phyloP scores from a whole-genome alignment of 2,329 filamentous ascomycete genomes.

The Laburnicola sp. region DNA sequence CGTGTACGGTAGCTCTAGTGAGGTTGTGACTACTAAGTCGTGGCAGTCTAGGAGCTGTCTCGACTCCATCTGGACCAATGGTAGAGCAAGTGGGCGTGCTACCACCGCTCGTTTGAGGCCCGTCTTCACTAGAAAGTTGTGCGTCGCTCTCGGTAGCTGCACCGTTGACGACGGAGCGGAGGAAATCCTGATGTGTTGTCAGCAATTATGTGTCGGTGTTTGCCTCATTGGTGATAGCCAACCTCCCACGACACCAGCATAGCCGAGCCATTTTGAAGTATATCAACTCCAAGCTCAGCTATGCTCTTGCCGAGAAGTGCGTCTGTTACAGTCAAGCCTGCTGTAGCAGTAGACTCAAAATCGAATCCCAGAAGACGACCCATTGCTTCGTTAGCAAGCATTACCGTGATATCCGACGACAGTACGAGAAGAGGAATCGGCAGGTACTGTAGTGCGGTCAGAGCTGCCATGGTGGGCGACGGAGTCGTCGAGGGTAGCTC shows the following conservation, averaged over 20 bases:
- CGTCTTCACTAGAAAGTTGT: constrained; percentile 14
- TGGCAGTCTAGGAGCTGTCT: constrained; percentile 11
- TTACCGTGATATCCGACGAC: constrained; percentile 68
- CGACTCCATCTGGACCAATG: neutral
- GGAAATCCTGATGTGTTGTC: constrained; percentile 41
- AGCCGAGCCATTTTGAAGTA: constrained; percentile 67
- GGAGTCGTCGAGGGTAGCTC: constrained; percentile 30
- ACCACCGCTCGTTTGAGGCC: constrained; percentile 25
- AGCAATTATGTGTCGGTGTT: constrained; percentile 3
- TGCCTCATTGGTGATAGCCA: neutral
- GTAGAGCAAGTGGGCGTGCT: constrained; percentile 34
- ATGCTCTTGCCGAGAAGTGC: constrained; percentile 66
- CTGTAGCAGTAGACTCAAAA: constrained; percentile 44
- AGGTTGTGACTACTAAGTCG: constrained; percentile 42
- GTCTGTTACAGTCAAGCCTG: constrained; percentile 57
- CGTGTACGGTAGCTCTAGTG: constrained; percentile 52
- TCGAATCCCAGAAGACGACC: constrained; percentile 67
- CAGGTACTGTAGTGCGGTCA: constrained; percentile 69
- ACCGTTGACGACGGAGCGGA: constrained; percentile 50
- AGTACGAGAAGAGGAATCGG: constrained; percentile 73
- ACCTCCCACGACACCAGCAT: constrained; percentile 56
- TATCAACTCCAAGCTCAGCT: constrained; percentile 71
- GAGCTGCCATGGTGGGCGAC: constrained; percentile 34
- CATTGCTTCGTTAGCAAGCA: constrained; percentile 76
- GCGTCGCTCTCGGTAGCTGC: constrained; percentile 16